Evolutionary conservation across 2,329 filamentous ascomycete genomes (phyloP), one percentile per base, ranked within the genome.

Genomic region (Ambrosiella xylebori): DNA sequence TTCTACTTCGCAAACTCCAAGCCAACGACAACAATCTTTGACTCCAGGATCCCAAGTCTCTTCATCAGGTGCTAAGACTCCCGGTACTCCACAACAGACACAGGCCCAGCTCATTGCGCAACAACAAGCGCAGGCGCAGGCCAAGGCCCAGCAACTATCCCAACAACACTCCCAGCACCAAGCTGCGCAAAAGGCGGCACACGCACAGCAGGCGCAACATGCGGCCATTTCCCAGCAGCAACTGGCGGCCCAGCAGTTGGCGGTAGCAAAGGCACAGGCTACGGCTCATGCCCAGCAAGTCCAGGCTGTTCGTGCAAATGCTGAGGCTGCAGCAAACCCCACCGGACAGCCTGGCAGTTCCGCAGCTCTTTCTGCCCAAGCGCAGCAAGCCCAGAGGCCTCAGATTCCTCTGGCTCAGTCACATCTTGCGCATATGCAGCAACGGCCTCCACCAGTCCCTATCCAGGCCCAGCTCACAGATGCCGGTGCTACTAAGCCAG

Each of bases 101-200:
- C 52, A 54, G 15, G 13, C 19, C 4, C 52, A 54, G 52, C 9
- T 54, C 6, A 39, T 54, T 19, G 56, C 56, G 8, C 56, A 58
- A 35, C 40, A 41, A 37, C 38, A 53, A 39, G 57, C 57, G 7
- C 57, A 58, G 39, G 41, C 44, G 39, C 57, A 58, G 40, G 51
- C 57, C 13, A 58, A 54, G 51, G 40, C 40, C 27, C 50, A 54
- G n/a, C 51, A 58, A 38, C 52, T 54, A 13, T 54, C 52, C 15
- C 52, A 54, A 17, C 57, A 56, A 27, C 40, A 56, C 19, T 38
- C 15, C 11, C 40, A 47, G n/a, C 54, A 47, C 17, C 40, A 47
- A 11, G 54, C 54, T 15, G 44, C 54, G 13, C 39, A 19, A 6
- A 41, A 35, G 17, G 54, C 54, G 41, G 40, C 54, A 9, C 19